Evolutionary conservation across 768 basidiomycete species (phyloP).

Genomic region (Cystofilobasidium macerans): DNA sequence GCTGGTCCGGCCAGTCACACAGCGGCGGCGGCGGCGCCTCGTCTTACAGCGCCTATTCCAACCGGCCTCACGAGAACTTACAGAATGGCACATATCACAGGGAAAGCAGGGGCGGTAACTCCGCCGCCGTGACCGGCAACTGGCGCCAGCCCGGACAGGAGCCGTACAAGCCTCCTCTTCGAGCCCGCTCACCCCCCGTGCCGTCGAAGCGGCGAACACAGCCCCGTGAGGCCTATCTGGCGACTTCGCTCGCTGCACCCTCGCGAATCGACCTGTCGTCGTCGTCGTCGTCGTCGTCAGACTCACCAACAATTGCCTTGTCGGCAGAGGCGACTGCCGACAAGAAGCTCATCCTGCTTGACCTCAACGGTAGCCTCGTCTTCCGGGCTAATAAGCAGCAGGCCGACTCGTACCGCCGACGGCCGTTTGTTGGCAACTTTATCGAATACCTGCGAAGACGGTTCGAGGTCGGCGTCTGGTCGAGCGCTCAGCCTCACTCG

Average conservation of each 20-base stretch:
- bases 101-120: too few relatives aligned
- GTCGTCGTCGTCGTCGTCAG: too few relatives aligned
- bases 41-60: too few relatives aligned
- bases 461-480: constrained; percentile 65
- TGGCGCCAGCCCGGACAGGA: too few relatives aligned
- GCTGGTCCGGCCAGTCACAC: too few relatives aligned
- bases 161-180: too few relatives aligned
- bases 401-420: neutral
- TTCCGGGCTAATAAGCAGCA: constrained; percentile 11
- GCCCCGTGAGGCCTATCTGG: constrained; percentile 1
- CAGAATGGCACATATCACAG: too few relatives aligned
- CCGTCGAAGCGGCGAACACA: neutral
- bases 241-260: neutral
- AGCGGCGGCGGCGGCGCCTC: too few relatives aligned
- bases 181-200: too few relatives aligned
- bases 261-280: neutral
- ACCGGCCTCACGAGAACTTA: too few relatives aligned
- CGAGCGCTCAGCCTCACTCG: constrained; percentile 52
- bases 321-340: neutral
- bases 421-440: constrained; percentile 24
- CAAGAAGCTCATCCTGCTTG: constrained; percentile 24
- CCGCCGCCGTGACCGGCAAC: too few relatives aligned
- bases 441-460: constrained; percentile 21
- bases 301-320: too few relatives aligned
- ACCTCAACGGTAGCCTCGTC: constrained; percentile 26